Evolutionary conservation across 1,284 basidiomycete genomes (phyloP).

Genomic region (Trichosporon asahii): DNA sequence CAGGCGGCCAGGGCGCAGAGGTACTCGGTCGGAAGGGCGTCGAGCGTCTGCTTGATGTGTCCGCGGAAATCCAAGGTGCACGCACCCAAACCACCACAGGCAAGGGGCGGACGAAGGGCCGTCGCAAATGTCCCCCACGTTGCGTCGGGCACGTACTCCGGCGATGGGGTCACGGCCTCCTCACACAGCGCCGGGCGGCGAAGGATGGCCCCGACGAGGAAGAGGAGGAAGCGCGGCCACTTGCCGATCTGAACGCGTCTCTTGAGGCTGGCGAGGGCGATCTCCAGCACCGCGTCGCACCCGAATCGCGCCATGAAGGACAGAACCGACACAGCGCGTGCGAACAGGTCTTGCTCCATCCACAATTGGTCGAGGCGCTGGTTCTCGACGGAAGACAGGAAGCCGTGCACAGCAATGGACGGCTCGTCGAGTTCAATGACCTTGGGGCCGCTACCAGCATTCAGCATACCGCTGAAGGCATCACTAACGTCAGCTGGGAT

Average conservation of each 20-base stretch:
- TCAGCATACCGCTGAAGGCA: neutral
- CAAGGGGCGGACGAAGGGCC: neutral
- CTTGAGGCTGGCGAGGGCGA: neutral
- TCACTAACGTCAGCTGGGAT: neutral
- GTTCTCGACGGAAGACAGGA: neutral
- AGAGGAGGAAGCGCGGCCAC: neutral
- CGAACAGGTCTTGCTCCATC: neutral
- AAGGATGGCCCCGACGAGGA: neutral
- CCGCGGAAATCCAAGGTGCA: neutral
- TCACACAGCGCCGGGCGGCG: neutral
- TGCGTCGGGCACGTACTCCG: neutral
- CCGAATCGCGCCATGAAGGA: neutral
- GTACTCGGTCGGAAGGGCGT: neutral
- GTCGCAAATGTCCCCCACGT: neutral
- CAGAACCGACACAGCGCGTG: neutral
- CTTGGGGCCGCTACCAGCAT: neutral
- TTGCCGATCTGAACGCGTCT: neutral
- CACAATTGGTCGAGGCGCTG: neutral
- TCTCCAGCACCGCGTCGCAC: neutral
- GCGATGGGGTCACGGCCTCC: neutral
- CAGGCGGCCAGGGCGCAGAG: neutral
- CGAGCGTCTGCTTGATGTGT: neutral
- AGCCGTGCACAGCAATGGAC: neutral
- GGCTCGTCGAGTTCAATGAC: neutral
- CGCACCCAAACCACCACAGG: neutral